Evolutionary conservation across 495 filamentous ascomycete genomes (phyloP).

Genomic region (Hyphodiscus hymeniophilus): DNA sequence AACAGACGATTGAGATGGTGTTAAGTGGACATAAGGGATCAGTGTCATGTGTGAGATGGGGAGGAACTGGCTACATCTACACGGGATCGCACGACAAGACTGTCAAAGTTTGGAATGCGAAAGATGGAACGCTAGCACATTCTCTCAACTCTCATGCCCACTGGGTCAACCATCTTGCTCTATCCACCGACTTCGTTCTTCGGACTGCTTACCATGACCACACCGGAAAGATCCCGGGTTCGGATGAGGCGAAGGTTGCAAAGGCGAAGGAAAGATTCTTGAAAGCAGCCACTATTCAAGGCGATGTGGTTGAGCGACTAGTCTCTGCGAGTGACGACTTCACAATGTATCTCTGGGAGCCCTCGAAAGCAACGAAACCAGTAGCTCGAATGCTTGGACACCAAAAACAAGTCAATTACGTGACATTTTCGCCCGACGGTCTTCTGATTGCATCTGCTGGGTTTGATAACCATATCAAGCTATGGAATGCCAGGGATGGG

Average conservation of each 20-base stretch:
- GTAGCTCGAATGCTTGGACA: conserved; percentile 84
- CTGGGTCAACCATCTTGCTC: conserved; percentile 91
- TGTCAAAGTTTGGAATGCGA: conserved; percentile 83
- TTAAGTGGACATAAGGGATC: conserved; percentile 82
- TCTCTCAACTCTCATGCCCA: conserved; percentile 78
- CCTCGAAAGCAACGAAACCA: conserved; percentile 68
- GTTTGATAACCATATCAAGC: conserved; percentile 89
- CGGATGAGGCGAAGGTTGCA: conserved; percentile 59
- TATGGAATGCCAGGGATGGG: conserved; percentile 71
- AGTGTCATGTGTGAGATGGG: conserved; percentile 91
- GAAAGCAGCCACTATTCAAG: conserved; percentile 72
- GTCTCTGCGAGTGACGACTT: conserved; percentile 92
- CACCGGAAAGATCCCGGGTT: conserved; percentile 57
- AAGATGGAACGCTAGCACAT: conserved; percentile 68
- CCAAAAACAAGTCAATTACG: conserved; percentile 93
- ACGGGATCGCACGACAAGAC: conserved; percentile 88
- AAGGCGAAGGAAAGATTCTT: conserved; percentile 82
- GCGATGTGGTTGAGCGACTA: conserved; percentile 73
- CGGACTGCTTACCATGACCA: conserved; percentile 86
- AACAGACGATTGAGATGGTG: conserved; percentile 68
- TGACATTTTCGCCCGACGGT: conserved; percentile 87
- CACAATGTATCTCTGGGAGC: conserved; percentile 96
- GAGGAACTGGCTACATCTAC: conserved; percentile 80
- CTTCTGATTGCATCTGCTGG: conserved; percentile 74
- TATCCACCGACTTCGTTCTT: conserved; percentile 89